Percentiles rank a stretch among this genome's conserved stretches.
phyloP scores from a whole-genome alignment of 768 basidiomycete species.

The Cubamyces lactineus region DNA sequence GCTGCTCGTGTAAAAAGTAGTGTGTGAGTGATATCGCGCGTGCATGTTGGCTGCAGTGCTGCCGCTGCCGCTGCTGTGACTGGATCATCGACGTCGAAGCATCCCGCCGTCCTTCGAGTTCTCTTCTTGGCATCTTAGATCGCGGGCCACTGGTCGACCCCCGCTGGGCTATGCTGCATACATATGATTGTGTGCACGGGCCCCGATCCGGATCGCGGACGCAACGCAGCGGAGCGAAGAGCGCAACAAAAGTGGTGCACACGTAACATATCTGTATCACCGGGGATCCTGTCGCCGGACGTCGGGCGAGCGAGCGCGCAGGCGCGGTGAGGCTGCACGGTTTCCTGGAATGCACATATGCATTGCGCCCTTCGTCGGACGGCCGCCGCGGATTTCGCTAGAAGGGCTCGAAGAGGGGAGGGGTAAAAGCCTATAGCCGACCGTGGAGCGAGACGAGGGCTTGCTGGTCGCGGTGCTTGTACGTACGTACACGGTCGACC shows the following conservation, averaged over 20 bases:
- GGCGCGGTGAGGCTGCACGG: too few relatives aligned
- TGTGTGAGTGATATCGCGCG: too few relatives aligned
- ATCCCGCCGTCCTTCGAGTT: background rate
- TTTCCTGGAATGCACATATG: too few relatives aligned
- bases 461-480: background rate
- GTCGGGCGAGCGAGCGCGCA: background rate
- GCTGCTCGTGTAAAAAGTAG: too few relatives aligned
- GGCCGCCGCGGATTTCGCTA: too few relatives aligned
- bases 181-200: background rate
- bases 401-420: too few relatives aligned
- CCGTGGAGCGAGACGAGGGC: background rate
- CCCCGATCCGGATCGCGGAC: conserved; percentile 14
- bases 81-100: background rate
- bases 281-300: conserved; percentile 18
- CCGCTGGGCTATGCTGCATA: background rate
- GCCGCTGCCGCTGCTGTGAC: too few relatives aligned
- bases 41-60: too few relatives aligned
- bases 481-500: background rate
- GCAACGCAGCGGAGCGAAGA: background rate
- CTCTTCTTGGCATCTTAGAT: conserved; percentile 16
- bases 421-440: background rate
- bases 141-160: background rate
- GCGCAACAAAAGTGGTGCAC: background rate
- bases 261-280: conserved; percentile 5
- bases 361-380: too few relatives aligned